These are phyloP conservation scores for Polygonum maritimum DNA, from an alignment of 148 eudicot genomes.

Conservation along the genomic window DNA sequence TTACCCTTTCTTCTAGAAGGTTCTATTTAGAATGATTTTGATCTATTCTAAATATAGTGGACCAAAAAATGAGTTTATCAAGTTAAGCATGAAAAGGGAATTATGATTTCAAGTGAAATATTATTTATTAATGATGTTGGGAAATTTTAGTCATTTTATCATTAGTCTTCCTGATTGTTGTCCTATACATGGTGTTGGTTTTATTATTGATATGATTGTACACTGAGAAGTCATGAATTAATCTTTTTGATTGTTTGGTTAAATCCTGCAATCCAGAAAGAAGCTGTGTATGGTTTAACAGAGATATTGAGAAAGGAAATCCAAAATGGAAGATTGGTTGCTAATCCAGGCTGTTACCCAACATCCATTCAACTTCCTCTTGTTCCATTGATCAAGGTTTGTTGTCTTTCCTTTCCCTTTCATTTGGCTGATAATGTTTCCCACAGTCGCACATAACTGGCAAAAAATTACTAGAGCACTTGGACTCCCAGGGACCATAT, in stretches of 20 bases:
- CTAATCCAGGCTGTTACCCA: conserved; percentile 98
- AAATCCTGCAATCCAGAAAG: conserved; percentile 39
- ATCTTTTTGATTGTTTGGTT: background rate
- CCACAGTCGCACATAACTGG: background rate
- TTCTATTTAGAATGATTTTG: background rate
- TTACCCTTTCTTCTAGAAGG: background rate
- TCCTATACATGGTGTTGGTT: background rate
- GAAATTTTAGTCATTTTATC: background rate
- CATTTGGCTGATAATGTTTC: background rate
- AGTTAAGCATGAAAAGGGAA: background rate
- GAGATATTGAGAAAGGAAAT: conserved; percentile 63
- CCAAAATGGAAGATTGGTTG: conserved; percentile 67
- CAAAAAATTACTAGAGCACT: background rate
- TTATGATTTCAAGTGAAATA: background rate
- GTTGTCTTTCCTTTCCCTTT: conserved; percentile 10
- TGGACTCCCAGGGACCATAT: background rate
- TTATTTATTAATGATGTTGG: background rate
- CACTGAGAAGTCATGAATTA: background rate
- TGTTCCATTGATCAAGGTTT: conserved; percentile 76
- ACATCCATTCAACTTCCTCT: conserved; percentile 87
- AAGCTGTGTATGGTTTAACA: conserved; percentile 88
- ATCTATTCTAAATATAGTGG: background rate
- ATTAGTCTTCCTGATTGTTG: background rate
- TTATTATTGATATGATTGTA: background rate
- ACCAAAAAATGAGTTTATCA: background rate